Conservation (phyloP, 2,329 filamentous ascomycete species). For the Ophiostoma fasciatum region DNA sequence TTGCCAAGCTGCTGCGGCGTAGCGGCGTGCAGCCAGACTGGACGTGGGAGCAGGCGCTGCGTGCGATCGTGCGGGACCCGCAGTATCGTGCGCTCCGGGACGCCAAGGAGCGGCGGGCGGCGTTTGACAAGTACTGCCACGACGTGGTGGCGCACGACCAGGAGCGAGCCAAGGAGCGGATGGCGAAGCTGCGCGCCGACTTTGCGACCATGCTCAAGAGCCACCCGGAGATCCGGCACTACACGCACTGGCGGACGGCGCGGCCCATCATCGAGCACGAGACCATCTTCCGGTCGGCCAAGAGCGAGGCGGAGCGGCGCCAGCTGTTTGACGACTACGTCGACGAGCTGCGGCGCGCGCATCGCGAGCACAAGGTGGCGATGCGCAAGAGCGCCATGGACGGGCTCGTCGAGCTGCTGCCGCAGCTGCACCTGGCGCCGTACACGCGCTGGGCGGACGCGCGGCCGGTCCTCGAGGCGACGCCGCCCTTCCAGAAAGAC, state of each 20-base stretch:
- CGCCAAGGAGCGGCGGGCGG: constrained; percentile 74
- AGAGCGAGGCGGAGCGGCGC: constrained; percentile 72
- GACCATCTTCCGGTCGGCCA: constrained; percentile 85
- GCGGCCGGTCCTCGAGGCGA: constrained; percentile 64
- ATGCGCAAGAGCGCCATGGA: constrained; percentile 71
- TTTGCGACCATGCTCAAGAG: constrained; percentile 93
- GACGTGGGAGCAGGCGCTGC: constrained; percentile 83
- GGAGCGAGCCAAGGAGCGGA: constrained; percentile 82
- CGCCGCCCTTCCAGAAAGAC: constrained; percentile 50
- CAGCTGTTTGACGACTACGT: constrained; percentile 93
- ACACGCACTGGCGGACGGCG: constrained; percentile 93
- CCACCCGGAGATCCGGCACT: constrained; percentile 93
- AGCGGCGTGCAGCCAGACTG: constrained; percentile 81
- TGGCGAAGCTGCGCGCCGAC: constrained; percentile 81
- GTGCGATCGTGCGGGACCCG: constrained; percentile 72
- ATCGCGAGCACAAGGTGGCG: constrained; percentile 59
- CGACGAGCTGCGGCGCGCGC: constrained; percentile 62
- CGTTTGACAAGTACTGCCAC: constrained; percentile 89
- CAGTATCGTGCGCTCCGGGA: constrained; percentile 90
- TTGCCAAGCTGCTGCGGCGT: constrained; percentile 76
- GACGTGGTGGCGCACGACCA: constrained; percentile 87
- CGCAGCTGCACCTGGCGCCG: constrained; percentile 69
- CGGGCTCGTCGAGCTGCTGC: constrained; percentile 63
- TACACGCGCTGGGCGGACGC: constrained; percentile 93
- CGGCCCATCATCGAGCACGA: constrained; percentile 88